Base-by-base conservation (phyloP, 352 stramenopile species). In the Pythium oligandrum region DNA sequence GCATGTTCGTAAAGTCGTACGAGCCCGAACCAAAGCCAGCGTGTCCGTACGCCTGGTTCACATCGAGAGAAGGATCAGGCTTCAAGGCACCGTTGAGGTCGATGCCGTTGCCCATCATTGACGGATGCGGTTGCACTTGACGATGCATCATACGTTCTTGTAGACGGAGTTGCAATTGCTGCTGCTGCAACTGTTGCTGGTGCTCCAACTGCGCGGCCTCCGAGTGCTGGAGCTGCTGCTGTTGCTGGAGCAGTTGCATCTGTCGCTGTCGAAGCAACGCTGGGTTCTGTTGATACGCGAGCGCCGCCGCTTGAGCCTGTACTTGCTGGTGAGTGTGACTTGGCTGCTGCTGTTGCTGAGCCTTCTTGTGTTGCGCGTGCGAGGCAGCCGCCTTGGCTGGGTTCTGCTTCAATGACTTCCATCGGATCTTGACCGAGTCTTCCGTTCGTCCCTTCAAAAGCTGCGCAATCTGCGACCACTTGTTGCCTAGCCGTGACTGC, bases 401-500 rank as follows among this genome's bases (percentile, higher is more conserved):
- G 59, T 93, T 93, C 53, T 93, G 83, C 70, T 93, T 90, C 26
- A 93, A 62, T 44, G 80, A 91, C 53, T 94, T 96, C 83, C 83
- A 98, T 9, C 88, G 76, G 51, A 97, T 98, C 68, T 98, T 98
- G 30, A 98, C 90, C n/a, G 90, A 93, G 61, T 98, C 92, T 39
- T 98, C 90, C 2, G 85, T 95, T 26, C 91, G 79, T 2, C 91
- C 94, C 44, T 87, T 85, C 4, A 98, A 66, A 38, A 96, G 72
- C 61, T 98, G 96, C 12, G 96, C 86, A 65, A 98, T 98, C 58
- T 98, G 87, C 1, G 90, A 96, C 96, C 96, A 99, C 50, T 95
- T 95, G 70, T 98, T 98, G 38, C 96, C 96, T 8, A 98, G 82
- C 26, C 80, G 82, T 40, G 83, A 78, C 53, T 98, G 93, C 37